phyloP scores from a whole-genome alignment of 2,329 filamentous ascomycete genomes.

The Coniella vitis region DNA sequence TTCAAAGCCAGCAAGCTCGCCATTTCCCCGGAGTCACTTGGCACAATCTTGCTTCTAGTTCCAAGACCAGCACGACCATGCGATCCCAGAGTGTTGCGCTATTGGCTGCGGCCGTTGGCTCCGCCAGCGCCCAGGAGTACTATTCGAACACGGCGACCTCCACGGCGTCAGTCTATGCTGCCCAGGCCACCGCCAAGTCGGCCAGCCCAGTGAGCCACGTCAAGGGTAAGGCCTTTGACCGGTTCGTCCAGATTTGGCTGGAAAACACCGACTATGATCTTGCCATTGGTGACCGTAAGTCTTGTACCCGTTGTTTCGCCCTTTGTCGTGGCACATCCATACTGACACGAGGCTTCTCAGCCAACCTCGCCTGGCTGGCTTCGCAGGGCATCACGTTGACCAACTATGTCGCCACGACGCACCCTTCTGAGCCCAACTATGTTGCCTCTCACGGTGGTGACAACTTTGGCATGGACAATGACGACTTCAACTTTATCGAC shows the following conservation, averaged over 20 bases:
- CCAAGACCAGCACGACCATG: conserved; percentile 1
- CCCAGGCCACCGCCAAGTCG: conserved; percentile 54
- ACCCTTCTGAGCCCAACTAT: conserved; percentile 74
- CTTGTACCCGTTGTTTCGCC: background rate
- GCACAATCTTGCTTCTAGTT: background rate
- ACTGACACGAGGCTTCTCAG: conserved; percentile 14
- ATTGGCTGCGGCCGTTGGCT: conserved; percentile 10
- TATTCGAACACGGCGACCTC: conserved; percentile 48
- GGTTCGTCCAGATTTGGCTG: conserved; percentile 67
- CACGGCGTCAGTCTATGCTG: conserved; percentile 43
- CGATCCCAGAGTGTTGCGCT: conserved; percentile 6
- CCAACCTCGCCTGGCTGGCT: conserved; percentile 52
- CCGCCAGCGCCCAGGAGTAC: conserved; percentile 21
- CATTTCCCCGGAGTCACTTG: background rate
- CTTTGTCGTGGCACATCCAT: conserved; percentile 16
- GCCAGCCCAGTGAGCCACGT: conserved; percentile 56
- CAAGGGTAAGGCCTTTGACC: conserved; percentile 65
- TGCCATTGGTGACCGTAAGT: conserved; percentile 54
- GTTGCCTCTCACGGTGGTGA: conserved; percentile 61
- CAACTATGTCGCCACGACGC: conserved; percentile 57
- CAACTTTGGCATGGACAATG: conserved; percentile 66
- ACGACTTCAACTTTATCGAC: conserved; percentile 53
- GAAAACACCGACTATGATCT: conserved; percentile 69
- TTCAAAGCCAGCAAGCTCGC: background rate
- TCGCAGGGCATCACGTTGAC: conserved; percentile 55